phyloP scores from a whole-genome alignment of 805 yeast species.

The Candida chilensis region DNA sequence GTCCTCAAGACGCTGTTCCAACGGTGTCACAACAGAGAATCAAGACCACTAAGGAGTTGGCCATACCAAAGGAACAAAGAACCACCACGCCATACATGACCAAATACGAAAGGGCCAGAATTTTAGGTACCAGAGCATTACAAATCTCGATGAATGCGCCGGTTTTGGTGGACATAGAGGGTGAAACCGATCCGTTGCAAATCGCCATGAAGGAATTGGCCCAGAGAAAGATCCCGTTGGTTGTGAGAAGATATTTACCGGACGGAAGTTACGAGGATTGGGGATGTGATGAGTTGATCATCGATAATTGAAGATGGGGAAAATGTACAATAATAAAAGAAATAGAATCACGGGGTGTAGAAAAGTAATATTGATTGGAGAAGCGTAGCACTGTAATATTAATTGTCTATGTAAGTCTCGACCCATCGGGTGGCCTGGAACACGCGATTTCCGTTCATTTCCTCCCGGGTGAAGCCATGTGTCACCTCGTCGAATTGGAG shows the following conservation, averaged over 20 bases:
- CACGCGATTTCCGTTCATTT: constrained; percentile 45
- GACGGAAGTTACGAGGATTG: constrained; percentile 97
- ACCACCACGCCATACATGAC: constrained; percentile 99
- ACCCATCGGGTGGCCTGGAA: constrained; percentile 61
- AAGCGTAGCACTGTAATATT: not conserved
- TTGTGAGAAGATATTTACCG: constrained; percentile 91
- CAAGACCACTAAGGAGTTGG: constrained; percentile 68
- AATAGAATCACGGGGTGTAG: too few species aligned
- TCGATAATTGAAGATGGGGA: constrained; percentile 62
- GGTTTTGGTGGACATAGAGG: constrained; percentile 94
- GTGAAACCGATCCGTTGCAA: constrained; percentile 97
- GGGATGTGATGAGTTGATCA: constrained; percentile 97
- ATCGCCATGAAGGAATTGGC: constrained; percentile 96
- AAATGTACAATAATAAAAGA: too few species aligned
- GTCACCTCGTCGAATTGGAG: constrained; percentile 42
- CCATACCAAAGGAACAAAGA: constrained; percentile 83
- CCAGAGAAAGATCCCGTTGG: constrained; percentile 91
- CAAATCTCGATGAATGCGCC: constrained; percentile 99
- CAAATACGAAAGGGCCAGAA: constrained; percentile 95
- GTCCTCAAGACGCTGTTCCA: constrained; percentile 40
- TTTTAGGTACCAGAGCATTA: constrained; percentile 93
- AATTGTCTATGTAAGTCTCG: constrained; percentile 34
- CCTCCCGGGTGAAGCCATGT: constrained; percentile 45
- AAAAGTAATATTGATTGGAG: too few species aligned
- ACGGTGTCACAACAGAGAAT: constrained; percentile 24